Evolutionary conservation across 2,329 filamentous ascomycete species (phyloP).

Genomic region (Chrysoporthe deuterocubensis): DNA sequence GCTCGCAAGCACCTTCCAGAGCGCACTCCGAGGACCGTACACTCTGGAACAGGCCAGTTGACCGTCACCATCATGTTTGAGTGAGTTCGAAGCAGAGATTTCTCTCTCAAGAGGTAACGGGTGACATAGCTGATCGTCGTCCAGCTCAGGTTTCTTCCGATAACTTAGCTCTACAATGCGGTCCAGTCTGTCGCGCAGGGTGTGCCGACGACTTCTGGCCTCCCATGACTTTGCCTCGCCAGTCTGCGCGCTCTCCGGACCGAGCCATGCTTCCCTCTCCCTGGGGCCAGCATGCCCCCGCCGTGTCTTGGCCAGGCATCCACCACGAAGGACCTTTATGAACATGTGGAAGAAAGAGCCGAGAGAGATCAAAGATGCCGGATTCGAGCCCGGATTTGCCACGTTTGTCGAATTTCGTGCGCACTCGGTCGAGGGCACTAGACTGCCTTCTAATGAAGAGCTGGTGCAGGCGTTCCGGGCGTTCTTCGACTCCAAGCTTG

Average conservation of each 20-base stretch:
- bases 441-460: conserved; percentile 66
- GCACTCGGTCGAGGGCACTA: conserved; percentile 63
- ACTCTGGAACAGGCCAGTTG: conserved; percentile 13
- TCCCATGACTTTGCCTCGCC: conserved; percentile 46
- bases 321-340: conserved; percentile 49
- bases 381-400: conserved; percentile 72
- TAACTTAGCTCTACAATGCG: conserved; percentile 50
- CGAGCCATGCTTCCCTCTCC: conserved; percentile 23
- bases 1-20: neutral
- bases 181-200: conserved; percentile 62
- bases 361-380: conserved; percentile 62
- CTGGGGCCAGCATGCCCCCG: conserved; percentile 12
- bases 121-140: conserved; percentile 6
- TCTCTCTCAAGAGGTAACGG: neutral
- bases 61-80: conserved; percentile 24
- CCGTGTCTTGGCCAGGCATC: conserved; percentile 9
- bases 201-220: conserved; percentile 61
- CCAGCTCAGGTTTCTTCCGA: conserved; percentile 19
- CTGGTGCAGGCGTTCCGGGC: conserved; percentile 66
- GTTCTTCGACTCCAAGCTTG: conserved; percentile 63
- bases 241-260: conserved; percentile 34
- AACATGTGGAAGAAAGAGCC: conserved; percentile 63
- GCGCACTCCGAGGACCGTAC: neutral
- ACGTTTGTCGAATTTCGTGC: conserved; percentile 71
- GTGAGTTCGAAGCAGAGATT: conserved; percentile 3